Evolutionary conservation across 495 filamentous ascomycete species (phyloP).

Genomic region (Podospora conica): DNA sequence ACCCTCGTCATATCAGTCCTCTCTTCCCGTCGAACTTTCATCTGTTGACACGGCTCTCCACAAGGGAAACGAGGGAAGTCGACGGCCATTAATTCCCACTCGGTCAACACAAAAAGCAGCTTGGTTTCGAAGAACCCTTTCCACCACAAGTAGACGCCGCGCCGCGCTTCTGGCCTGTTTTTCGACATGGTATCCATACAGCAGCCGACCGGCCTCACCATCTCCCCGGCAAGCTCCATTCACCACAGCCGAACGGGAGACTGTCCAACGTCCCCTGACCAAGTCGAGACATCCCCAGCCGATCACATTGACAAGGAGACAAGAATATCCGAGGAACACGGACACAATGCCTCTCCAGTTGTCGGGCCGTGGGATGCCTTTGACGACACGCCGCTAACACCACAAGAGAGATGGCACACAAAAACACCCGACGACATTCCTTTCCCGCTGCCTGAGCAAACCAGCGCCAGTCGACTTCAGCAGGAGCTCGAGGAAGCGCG

Average conservation of each 20-base stretch:
- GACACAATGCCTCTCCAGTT: not conserved
- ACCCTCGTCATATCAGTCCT: not conserved
- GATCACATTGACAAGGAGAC: not conserved
- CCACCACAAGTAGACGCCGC: too few relatives aligned
- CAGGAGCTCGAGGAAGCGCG: slow-evolving; percentile 21
- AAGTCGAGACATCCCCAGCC: not conserved
- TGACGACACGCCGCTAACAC: not conserved
- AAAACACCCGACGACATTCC: slow-evolving; percentile 1
- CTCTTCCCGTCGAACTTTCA: not conserved
- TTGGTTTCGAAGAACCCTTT: not conserved
- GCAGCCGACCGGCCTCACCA: slow-evolving; percentile 3
- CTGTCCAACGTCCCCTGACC: not conserved
- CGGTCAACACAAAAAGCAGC: not conserved
- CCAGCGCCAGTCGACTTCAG: slow-evolving; percentile 14
- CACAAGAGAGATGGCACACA: not conserved
- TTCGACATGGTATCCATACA: not conserved
- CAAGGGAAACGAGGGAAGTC: not conserved
- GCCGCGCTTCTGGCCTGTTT: not conserved
- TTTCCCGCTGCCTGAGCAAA: slow-evolving; percentile 6
- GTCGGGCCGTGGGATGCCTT: not conserved
- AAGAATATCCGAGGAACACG: not conserved
- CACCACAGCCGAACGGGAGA: slow-evolving; percentile 2
- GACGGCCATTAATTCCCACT: not conserved
- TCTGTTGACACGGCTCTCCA: not conserved
- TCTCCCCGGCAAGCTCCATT: slow-evolving; percentile 24